phyloP scores from a whole-genome alignment of 371 early-diverging fungal genomes.

The Neoconidiobolus thromboides region DNA sequence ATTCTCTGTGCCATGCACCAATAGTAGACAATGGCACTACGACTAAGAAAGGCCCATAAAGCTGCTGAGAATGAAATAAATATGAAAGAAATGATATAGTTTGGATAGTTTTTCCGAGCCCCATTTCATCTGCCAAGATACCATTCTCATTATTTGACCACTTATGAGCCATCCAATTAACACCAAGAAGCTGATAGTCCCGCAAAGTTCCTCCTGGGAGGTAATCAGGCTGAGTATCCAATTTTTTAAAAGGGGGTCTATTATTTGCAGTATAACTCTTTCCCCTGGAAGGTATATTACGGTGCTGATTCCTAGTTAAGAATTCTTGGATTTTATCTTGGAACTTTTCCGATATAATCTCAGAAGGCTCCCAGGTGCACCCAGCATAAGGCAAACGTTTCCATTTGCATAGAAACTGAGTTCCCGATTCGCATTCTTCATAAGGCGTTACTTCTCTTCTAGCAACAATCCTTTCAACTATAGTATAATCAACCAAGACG shows the following conservation, averaged over 20 bases:
- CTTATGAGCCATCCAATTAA: constrained; percentile 98
- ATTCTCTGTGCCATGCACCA: constrained; percentile 85
- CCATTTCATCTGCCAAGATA: constrained; percentile 87
- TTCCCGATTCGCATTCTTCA: constrained; percentile 7
- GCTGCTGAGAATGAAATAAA: constrained; percentile 58
- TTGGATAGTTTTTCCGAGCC: constrained; percentile 98
- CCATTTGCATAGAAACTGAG: constrained; percentile 88
- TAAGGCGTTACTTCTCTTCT: constrained; percentile 23
- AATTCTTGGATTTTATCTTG: constrained; percentile 71
- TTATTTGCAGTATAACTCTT: constrained; percentile 19
- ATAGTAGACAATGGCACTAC: constrained; percentile 93
- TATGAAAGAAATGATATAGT: constrained; percentile 92
- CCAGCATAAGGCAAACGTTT: constrained; percentile 66
- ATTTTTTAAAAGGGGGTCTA: constrained; percentile 54
- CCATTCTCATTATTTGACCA: constrained; percentile 94
- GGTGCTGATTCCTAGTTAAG: constrained; percentile 52
- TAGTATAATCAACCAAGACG: constrained; percentile 58
- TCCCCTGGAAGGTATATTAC: constrained; percentile 48
- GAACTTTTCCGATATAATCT: constrained; percentile 32
- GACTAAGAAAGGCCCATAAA: constrained; percentile 88
- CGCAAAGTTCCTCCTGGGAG: constrained; percentile 79
- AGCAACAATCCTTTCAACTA: constrained; percentile 77
- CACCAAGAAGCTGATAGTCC: constrained; percentile 91
- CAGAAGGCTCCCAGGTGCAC: constrained; percentile 75
- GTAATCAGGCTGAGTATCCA: constrained; percentile 64